Evolutionary conservation across 306 rosid genomes (phyloP).

Genomic region (Heteromeles arbutifolia): DNA sequence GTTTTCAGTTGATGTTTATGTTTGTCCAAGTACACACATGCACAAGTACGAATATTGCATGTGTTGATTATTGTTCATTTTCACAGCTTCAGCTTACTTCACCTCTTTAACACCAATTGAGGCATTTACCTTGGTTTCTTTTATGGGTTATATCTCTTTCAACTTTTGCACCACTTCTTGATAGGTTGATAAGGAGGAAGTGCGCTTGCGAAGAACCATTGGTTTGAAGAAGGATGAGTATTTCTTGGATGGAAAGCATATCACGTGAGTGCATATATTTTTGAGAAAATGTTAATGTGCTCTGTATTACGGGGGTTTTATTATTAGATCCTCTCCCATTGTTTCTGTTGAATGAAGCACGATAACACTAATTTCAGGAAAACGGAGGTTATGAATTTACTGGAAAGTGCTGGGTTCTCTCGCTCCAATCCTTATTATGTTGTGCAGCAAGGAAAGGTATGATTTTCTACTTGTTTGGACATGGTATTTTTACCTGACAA

Average conservation of each 20-base stretch:
- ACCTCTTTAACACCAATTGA: not conserved
- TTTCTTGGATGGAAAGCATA: conserved; percentile 94
- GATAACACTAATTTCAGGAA: conserved; percentile 47
- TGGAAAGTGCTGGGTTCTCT: conserved; percentile 99
- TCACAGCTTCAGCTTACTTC: not conserved
- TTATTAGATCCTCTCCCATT: not conserved
- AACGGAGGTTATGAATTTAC: conserved; percentile 95
- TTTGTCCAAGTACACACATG: not conserved
- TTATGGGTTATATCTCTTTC: conserved; percentile 4
- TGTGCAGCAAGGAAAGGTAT: conserved; percentile 98
- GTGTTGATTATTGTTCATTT: not conserved
- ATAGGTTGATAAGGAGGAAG: conserved; percentile 98
- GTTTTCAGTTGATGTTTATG: not conserved
- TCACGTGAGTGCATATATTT: conserved; percentile 53
- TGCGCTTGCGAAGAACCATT: conserved; percentile 86
- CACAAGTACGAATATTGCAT: not conserved
- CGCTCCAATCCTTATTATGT: conserved; percentile 98
- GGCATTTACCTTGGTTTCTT: conserved; percentile 1
- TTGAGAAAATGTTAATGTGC: not conserved
- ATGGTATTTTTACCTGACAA: not conserved
- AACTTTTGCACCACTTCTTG: conserved; percentile 3
- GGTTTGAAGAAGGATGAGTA: conserved; percentile 87
- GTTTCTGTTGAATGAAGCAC: not conserved
- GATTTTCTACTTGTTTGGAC: conserved; percentile 15
- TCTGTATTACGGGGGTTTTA: not conserved